Evolutionary conservation across 768 basidiomycete genomes (phyloP), one percentile per base, ranked within the genome.

Genomic region (Fibroporia radiculosa): DNA sequence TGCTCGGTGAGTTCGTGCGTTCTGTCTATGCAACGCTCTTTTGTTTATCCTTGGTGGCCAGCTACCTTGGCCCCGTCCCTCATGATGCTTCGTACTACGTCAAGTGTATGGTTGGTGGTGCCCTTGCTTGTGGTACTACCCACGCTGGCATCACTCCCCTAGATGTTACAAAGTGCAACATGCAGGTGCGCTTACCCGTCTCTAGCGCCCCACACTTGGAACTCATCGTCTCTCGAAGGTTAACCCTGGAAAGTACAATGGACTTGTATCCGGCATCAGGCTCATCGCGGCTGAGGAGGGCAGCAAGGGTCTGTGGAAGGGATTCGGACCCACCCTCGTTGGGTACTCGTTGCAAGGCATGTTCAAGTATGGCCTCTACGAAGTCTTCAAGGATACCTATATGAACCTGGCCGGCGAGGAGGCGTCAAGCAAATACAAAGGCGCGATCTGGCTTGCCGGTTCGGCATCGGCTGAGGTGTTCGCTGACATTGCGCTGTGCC

Each of bases 301-400:
- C 57, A 66, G 80, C 48, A 78, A 65, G 29, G 93, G 90, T 65
- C 79, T 96, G 66, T 86, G 92, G 82, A 97, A 95, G 67, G 93
- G 93, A 58, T 72, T 96, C 62, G 88, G 88, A 28, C 93, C 93
- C 43, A 97, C 93, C 48, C 72, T 92, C 51, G 73, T 95, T 66
- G 92, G 93, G 52, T 93, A 93, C 73, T 89, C 90, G 7, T 76
- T 92, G 57, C 93, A 96, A 71, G 93, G 93, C 63, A 83, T 93
- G 79, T 92, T 95, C 84, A 97, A 97, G 70, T 96, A 90, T 66
- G 93, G 93, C 71, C 87, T 93, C 64, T 96, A 96, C 65, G 93
- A 97, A 69, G 65, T 86, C 61, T 97, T 93, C 86, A 97, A 95
- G 75, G 93, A 96, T 65, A 47, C 61, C 52, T 93, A 93, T 77